Evolutionary conservation across 345 rosid genomes (phyloP), one percentile per base, ranked within the genome.

Genomic region (Sonneratia caseolaris): DNA sequence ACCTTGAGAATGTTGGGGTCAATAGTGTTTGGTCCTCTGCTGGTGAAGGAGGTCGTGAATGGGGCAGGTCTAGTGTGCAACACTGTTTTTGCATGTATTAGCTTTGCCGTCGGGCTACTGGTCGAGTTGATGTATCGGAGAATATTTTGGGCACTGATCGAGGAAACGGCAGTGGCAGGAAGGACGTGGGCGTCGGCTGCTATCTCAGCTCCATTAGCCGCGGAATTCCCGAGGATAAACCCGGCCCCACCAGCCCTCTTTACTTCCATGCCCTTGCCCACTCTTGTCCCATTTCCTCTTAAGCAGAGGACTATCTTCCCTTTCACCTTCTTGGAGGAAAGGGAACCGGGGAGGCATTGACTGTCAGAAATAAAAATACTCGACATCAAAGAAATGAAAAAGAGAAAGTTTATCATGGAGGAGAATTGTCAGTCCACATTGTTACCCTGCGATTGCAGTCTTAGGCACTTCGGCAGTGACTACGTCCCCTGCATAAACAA

Each of bases 271-370:
- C 97, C 93, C 76, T 89, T 88, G 42, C 70, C 82, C 1, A 88
- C 64, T 87, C 88, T 83, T 21, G 73, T 10, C 59, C 90, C 93
- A 9, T 19, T 57, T n/a, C 95, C 95, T 80, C 93, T 85, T 51
- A 78, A 42, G 86, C 98, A 89, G 64, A 91, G 36, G 21, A 94
- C 97, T 37, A 91, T 83, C 81, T 91, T 94, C n/a, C 95, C 98
- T 37, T 82, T 83, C 36, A 83, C 92, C 78, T 83, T 85, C 18
- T 76, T 76, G 0, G 90, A 83, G 4, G 74, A 70, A 15, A 94
- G 86, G 24, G 96, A 86, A 72, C 80, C 81, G 0, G 92, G 85
- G 18, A 87, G 84, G 79, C 98, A 94, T 77, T 88, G 91, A 51
- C 97, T 91, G 76, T 77, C 27, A 42, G 0, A 55, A 51, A 2